These are phyloP conservation scores for Phyllostachys edulis DNA, from an alignment of 176 grass and related monocot genomes.

Conservation along the genomic window DNA sequence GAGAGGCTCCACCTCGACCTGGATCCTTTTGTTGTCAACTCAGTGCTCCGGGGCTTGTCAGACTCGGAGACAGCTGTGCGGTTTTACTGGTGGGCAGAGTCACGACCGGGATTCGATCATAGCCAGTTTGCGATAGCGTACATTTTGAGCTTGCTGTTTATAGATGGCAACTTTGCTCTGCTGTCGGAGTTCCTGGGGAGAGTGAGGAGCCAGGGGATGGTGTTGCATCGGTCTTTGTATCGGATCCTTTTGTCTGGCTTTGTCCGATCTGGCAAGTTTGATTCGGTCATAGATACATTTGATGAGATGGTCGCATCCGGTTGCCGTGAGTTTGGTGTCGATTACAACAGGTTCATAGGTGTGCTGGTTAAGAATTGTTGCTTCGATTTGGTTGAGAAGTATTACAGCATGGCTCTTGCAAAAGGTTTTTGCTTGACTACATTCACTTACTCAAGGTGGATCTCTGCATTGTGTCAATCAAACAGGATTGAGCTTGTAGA, in stretches of 20 bases:
- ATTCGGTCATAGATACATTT: slow-evolving; percentile 55
- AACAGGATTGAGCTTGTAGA: slow-evolving; percentile 55
- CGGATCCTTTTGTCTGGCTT: slow-evolving; percentile 57
- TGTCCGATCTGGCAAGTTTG: slow-evolving; percentile 40
- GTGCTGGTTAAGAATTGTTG: slow-evolving; percentile 56
- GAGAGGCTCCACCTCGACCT: slow-evolving; percentile 48
- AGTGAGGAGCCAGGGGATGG: slow-evolving; percentile 46
- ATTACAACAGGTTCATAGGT: slow-evolving; percentile 72
- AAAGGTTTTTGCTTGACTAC: slow-evolving; percentile 65
- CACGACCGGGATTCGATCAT: slow-evolving; percentile 44
- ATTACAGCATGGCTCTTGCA: slow-evolving; percentile 42
- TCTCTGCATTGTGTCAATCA: slow-evolving; percentile 56
- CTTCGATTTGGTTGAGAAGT: slow-evolving; percentile 70
- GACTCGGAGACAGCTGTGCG: slow-evolving; percentile 48
- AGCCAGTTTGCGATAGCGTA: slow-evolving; percentile 53
- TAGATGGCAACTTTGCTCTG: slow-evolving; percentile 51
- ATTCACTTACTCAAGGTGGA: slow-evolving; percentile 81
- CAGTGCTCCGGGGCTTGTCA: slow-evolving; percentile 50
- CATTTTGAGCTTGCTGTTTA: slow-evolving; percentile 50
- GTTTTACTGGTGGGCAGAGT: slow-evolving; percentile 72
- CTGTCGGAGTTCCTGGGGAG: slow-evolving; percentile 49
- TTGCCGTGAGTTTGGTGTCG: slow-evolving; percentile 65
- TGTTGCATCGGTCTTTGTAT: slow-evolving; percentile 62
- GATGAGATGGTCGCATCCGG: slow-evolving; percentile 64
- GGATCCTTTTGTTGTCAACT: slow-evolving; percentile 55